Evolutionary conservation across 1,284 basidiomycete genomes (phyloP).

Genomic region (Athelia sp.): DNA sequence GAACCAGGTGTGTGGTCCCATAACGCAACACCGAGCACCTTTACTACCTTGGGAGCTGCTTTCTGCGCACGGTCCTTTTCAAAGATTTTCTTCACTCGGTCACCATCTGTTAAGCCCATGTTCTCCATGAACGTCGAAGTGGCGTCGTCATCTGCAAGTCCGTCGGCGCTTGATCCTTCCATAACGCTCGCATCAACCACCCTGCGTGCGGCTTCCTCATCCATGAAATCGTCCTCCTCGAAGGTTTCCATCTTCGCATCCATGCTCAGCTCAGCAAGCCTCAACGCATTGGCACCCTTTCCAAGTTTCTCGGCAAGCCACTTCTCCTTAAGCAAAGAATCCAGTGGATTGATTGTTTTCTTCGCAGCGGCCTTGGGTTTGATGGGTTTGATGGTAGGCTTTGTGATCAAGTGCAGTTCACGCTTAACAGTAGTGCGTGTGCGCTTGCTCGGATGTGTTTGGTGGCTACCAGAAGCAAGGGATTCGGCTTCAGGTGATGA

Average conservation of each 20-base stretch:
- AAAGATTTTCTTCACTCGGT: conserved; percentile 36
- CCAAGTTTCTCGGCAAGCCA: conserved; percentile 37
- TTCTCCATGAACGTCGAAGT: too few relatives aligned
- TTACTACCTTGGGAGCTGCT: conserved; percentile 5
- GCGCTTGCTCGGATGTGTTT: too few relatives aligned
- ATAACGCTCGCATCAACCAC: conserved; percentile 17
- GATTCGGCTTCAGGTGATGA: too few relatives aligned
- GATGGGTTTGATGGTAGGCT: not conserved
- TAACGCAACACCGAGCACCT: conserved; percentile 31
- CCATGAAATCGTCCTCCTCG: conserved; percentile 26
- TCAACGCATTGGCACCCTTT: conserved; percentile 34
- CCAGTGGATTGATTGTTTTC: conserved; percentile 43
- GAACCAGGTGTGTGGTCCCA: conserved; percentile 23
- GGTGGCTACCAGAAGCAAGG: too few relatives aligned
- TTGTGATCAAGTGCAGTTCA: too few relatives aligned
- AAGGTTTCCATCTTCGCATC: conserved; percentile 29
- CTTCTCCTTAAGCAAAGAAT: conserved; percentile 50
- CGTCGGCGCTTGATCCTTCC: conserved; percentile 10
- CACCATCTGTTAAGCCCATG: conserved; percentile 7
- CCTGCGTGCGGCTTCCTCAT: conserved; percentile 34
- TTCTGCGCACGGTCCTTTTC: conserved; percentile 23
- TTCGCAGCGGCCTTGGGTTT: conserved; percentile 9
- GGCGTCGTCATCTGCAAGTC: too few relatives aligned
- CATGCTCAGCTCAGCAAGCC: conserved; percentile 36
- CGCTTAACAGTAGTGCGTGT: too few relatives aligned